A percentile compares a stretch with the other conserved stretches of the same genome.
Evolutionary conservation across 169 alveolate species (phyloP).

Genomic region (Cryptosporidium meleagridis): DNA sequence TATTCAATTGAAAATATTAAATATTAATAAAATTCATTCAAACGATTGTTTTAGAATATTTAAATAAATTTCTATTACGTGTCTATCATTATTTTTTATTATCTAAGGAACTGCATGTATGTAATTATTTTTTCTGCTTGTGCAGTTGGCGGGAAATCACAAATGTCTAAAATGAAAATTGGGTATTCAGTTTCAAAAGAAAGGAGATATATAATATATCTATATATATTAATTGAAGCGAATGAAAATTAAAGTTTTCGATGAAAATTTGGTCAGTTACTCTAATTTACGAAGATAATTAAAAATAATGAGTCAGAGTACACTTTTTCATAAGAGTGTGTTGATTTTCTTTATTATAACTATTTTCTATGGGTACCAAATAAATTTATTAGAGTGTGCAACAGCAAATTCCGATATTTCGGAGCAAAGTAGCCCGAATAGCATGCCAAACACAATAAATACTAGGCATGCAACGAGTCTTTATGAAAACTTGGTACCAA

Average conservation of each 20-base stretch:
- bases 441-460: neutral
- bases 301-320: neutral
- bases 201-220: neutral
- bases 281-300: neutral
- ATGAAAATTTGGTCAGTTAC: neutral
- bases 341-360: neutral
- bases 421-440: neutral
- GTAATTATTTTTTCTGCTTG: neutral
- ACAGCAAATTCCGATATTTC: neutral
- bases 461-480: constrained; percentile 9
- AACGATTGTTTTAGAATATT: no score
- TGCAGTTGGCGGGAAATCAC: constrained; percentile 23
- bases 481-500: constrained; percentile 55
- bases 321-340: neutral
- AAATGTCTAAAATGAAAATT: neutral
- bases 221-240: neutral
- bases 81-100: constrained; percentile 1
- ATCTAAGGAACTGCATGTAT: constrained; percentile 7
- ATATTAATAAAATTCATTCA: no score
- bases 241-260: neutral
- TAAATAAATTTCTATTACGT: neutral
- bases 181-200: neutral
- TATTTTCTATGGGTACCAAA: neutral
- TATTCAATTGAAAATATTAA: no score
- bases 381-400: neutral